Evolutionary conservation across 139 green algal genomes (phyloP), one percentile per base, ranked within the genome.

Genomic region (Picochlorum sp.): DNA sequence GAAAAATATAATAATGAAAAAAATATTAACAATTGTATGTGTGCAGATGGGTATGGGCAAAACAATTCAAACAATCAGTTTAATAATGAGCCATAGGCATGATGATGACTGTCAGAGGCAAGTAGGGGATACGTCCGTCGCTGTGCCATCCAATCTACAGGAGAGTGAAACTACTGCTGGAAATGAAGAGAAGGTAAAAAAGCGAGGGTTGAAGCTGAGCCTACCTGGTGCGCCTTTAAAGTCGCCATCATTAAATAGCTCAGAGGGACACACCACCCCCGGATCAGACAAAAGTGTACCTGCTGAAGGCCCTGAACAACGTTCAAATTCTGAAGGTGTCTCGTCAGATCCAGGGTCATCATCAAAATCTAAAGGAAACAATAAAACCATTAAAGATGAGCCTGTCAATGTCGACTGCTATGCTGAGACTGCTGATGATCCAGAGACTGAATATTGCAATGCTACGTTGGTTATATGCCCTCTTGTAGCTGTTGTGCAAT

Each of bases 391-490:
- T 20, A 61, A 31, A 50, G 52, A 61, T 13, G 55, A 45, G 36
- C n/a, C 50, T 9, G 7, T 53, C 20, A 29, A n/a, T 32, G 44
- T 31, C 12, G 13, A 56, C 26, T 22, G 50, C 28, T 13, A 56
- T 37, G n/a, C n/a, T 6, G 22, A 30, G 45, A 25, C 26, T 28
- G 20, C 37, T 63, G 61, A 57, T 54, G 55, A 6, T 0, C 33
- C 1, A 16, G 31, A 28, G 30, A 16, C 39, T 33, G 33, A 52
- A 7, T 83, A 63, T 62, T 75, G 63, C 53, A 49, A 63, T 36
- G 78, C 87, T n/a, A 98, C 90, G 7, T 79, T 97, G 31, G 87
- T 97, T 35, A 65, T 98, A 14, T 95, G 87, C 68, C 91, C 91
- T 8, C 66, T 95, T 49, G 83, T 95, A 24, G 91, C 91, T 3